Percentiles rank a stretch among this genome's conserved stretches.
Conservation (phyloP, 495 filamentous ascomycete species). For the Penicillium cinerascens region DNA sequence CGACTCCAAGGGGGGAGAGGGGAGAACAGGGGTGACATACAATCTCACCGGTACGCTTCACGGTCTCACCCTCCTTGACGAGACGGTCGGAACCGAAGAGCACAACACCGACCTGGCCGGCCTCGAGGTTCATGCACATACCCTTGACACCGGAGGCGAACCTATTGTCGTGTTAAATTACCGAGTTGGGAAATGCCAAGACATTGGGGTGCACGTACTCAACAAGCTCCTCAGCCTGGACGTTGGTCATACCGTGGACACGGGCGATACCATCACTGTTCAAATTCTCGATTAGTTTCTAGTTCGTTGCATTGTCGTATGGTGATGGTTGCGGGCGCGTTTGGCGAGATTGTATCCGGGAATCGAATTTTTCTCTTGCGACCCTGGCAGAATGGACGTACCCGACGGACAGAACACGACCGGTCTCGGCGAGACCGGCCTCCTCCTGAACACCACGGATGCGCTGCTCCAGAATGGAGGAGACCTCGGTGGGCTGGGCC, state of each 20-base stretch:
- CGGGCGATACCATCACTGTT: conserved; percentile 99
- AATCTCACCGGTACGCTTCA: conserved; percentile 99
- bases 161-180: conserved; percentile 55
- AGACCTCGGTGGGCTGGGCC: conserved; percentile 94
- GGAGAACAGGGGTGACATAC: conserved; percentile 52
- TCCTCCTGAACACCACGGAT: conserved; percentile 98
- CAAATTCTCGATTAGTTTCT: conserved; percentile 21
- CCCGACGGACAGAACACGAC: conserved; percentile 98
- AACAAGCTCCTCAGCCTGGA: conserved; percentile 99
- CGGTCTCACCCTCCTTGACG: conserved; percentile 98
- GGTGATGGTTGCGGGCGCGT: conserved; percentile 17
- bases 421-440: conserved; percentile 93
- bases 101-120: conserved; percentile 99
- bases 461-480: conserved; percentile 97
- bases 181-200: conserved; percentile 17
- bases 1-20: not conserved
- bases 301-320: conserved; percentile 6
- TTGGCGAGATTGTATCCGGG: conserved; percentile 28
- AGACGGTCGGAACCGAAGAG: conserved; percentile 99
- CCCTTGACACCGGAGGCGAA: conserved; percentile 99
- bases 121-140: conserved; percentile 99
- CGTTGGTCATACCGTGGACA: conserved; percentile 99
- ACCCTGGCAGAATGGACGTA: conserved; percentile 54
- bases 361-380: conserved; percentile 35
- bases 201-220: conserved; percentile 67